Percentiles rank a stretch among this genome's conserved stretches.
These are phyloP conservation scores for Hemileccinum rubropunctum DNA, from an alignment of 768 basidiomycete genomes.

Conservation along the genomic window DNA sequence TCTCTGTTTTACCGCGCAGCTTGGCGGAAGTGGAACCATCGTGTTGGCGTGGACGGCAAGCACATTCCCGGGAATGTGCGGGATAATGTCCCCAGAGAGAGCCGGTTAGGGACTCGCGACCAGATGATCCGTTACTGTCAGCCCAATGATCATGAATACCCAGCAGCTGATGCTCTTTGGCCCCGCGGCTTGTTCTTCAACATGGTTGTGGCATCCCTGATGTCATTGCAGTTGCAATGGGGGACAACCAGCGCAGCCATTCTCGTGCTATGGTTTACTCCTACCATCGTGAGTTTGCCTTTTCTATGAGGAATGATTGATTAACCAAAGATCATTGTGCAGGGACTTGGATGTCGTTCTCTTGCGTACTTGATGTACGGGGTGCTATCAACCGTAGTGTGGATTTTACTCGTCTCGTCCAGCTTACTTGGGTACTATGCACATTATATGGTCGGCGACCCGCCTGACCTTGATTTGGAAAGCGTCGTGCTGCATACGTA, in stretches of 20 bases:
- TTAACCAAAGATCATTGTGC: not conserved
- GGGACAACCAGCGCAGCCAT: slow-evolving; percentile 29
- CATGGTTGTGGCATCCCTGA: slow-evolving; percentile 29
- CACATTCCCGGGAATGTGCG: not conserved
- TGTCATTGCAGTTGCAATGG: slow-evolving; percentile 33
- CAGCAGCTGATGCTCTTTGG: slow-evolving; percentile 13
- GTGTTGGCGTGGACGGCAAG: not conserved
- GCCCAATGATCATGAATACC: slow-evolving; percentile 1
- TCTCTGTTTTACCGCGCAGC: slow-evolving; percentile 17
- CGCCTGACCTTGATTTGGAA: not conserved
- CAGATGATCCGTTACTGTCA: slow-evolving; percentile 22
- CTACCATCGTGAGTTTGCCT: slow-evolving; percentile 23
- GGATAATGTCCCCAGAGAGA: slow-evolving; percentile 4
- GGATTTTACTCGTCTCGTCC: slow-evolving; percentile 30
- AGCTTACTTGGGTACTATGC: slow-evolving; percentile 25
- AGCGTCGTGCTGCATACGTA: not conserved
- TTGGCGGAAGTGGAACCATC: slow-evolving; percentile 1
- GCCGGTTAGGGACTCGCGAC: slow-evolving; percentile 15
- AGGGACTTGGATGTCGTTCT: slow-evolving; percentile 36
- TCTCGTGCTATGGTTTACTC: slow-evolving; percentile 27
- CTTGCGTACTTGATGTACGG: slow-evolving; percentile 31
- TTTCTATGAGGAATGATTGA: not conserved
- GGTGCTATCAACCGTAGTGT: slow-evolving; percentile 25
- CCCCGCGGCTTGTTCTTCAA: slow-evolving; percentile 22
- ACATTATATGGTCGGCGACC: slow-evolving; percentile 1